These are phyloP conservation scores for Botryotinia narcissicola DNA, from an alignment of 2,329 filamentous ascomycete species.

Conservation along the genomic window DNA sequence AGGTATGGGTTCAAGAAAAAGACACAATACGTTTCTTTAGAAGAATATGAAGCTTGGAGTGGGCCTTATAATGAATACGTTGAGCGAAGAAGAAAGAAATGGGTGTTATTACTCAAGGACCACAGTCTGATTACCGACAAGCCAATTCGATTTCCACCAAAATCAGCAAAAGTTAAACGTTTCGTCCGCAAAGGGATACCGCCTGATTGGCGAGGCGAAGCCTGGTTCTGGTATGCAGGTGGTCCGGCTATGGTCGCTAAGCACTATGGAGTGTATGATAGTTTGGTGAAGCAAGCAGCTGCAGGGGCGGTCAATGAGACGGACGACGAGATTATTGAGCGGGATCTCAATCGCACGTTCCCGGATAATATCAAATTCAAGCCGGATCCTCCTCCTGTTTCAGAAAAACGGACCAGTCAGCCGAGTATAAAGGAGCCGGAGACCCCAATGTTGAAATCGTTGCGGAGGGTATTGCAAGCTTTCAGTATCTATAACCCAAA, in stretches of 20 bases:
- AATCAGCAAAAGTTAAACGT: slow-evolving; percentile 79
- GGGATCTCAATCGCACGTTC: slow-evolving; percentile 90
- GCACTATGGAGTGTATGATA: slow-evolving; percentile 73
- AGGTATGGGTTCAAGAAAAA: slow-evolving; percentile 91
- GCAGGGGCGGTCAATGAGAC: slow-evolving; percentile 61
- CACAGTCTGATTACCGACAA: slow-evolving; percentile 68
- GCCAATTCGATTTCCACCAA: slow-evolving; percentile 75
- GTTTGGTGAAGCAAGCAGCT: slow-evolving; percentile 62
- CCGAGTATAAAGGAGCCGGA: slow-evolving; percentile 45
- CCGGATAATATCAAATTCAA: slow-evolving; percentile 93
- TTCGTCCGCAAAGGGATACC: slow-evolving; percentile 93
- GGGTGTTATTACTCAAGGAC: slow-evolving; percentile 74
- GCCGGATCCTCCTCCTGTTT: slow-evolving; percentile 45
- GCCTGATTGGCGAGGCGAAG: slow-evolving; percentile 88
- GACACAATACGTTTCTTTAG: slow-evolving; percentile 71
- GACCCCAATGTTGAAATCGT: slow-evolving; percentile 73
- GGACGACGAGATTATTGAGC: slow-evolving; percentile 87
- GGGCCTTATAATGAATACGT: slow-evolving; percentile 71
- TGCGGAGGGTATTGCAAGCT: slow-evolving; percentile 82
- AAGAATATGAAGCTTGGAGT: slow-evolving; percentile 83
- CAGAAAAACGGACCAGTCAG: slow-evolving; percentile 38
- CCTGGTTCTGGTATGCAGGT: slow-evolving; percentile 95
- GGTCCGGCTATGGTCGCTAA: slow-evolving; percentile 76
- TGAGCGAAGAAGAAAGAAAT: slow-evolving; percentile 74
- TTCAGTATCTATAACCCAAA: slow-evolving; percentile 88